Evolutionary conservation across 1,284 basidiomycete species (phyloP).

Genomic region (Afroboletus lepidellus): DNA sequence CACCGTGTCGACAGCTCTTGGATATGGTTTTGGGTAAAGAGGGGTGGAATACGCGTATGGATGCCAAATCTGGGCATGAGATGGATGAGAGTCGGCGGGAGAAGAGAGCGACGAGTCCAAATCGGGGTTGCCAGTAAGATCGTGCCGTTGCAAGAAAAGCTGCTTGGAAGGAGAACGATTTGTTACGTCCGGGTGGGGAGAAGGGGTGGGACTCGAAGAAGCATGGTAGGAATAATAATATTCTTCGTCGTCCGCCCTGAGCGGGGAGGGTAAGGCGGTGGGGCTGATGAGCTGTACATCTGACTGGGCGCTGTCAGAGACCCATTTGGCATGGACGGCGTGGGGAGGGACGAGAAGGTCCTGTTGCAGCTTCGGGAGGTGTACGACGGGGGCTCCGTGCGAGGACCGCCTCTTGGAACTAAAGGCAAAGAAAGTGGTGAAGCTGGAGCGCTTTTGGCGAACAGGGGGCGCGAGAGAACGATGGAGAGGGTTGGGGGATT

Average conservation of each 20-base stretch:
- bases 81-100: slow-evolving; percentile 17
- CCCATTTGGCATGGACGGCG: slow-evolving; percentile 21
- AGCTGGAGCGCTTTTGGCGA: slow-evolving; percentile 42
- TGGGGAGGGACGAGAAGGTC: slow-evolving; percentile 10
- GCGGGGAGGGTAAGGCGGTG: slow-evolving; percentile 25
- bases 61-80: slow-evolving; percentile 41
- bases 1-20: neutral
- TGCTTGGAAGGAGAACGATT: slow-evolving; percentile 5
- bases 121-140: slow-evolving; percentile 16
- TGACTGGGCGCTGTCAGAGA: slow-evolving; percentile 1
- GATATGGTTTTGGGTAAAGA: slow-evolving; percentile 9
- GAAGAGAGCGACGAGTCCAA: slow-evolving; percentile 18
- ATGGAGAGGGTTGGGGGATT: slow-evolving; percentile 48
- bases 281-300: slow-evolving; percentile 17
- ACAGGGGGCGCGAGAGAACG: slow-evolving; percentile 19
- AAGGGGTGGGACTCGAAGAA: slow-evolving; percentile 20
- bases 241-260: slow-evolving; percentile 35
- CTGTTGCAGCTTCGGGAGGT: slow-evolving; percentile 15
- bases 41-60: slow-evolving; percentile 53
- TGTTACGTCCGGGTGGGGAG: neutral
- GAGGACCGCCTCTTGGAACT: slow-evolving; percentile 24
- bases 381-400: slow-evolving; percentile 11
- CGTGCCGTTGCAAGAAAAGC: slow-evolving; percentile 9
- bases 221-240: slow-evolving; percentile 47
- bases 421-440: slow-evolving; percentile 42